A percentile compares a stretch with the other conserved stretches of the same genome.
These are phyloP conservation scores for Neofusicoccum cordaticola DNA, from an alignment of 2,329 filamentous ascomycete genomes.

Conservation along the genomic window DNA sequence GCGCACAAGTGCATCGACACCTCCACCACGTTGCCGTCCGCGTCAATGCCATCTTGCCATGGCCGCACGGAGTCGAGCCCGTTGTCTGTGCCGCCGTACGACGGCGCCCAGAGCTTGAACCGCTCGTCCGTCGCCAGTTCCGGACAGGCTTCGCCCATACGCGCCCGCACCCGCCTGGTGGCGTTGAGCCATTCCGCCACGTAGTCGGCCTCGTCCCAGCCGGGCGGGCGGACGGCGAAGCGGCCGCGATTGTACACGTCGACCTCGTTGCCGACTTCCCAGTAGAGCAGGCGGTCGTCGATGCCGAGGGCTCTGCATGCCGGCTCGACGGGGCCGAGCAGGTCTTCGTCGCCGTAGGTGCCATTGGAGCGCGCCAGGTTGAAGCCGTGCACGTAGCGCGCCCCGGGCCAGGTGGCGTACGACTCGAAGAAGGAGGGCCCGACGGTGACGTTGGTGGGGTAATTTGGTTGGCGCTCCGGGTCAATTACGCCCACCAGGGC, in stretches of 20 bases:
- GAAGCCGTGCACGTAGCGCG: slow-evolving; percentile 61
- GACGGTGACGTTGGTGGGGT: slow-evolving; percentile 59
- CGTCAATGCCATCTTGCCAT: slow-evolving; percentile 55
- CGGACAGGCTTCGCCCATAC: slow-evolving; percentile 51
- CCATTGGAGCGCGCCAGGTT: slow-evolving; percentile 54
- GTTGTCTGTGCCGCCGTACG: slow-evolving; percentile 54
- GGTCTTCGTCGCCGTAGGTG: slow-evolving; percentile 50
- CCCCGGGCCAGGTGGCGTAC: slow-evolving; percentile 55
- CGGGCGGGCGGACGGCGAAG: slow-evolving; percentile 50
- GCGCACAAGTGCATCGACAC: background rate
- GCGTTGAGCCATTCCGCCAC: slow-evolving; percentile 59
- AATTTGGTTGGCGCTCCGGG: slow-evolving; percentile 52
- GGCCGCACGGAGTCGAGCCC: slow-evolving; percentile 50
- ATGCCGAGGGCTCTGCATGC: slow-evolving; percentile 55
- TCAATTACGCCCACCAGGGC: slow-evolving; percentile 55
- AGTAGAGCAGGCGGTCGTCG: slow-evolving; percentile 51
- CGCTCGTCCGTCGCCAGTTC: slow-evolving; percentile 41
- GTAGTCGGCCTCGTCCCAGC: slow-evolving; percentile 56
- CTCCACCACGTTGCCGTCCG: slow-evolving; percentile 45
- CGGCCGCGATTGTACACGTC: slow-evolving; percentile 55
- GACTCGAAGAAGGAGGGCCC: slow-evolving; percentile 63
- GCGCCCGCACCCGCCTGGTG: slow-evolving; percentile 48
- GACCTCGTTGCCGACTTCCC: slow-evolving; percentile 65
- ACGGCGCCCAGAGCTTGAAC: slow-evolving; percentile 55
- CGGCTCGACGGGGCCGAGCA: slow-evolving; percentile 54